Evolutionary conservation across 257 asterid species (phyloP).

Genomic region (Solanum stenotomum): DNA sequence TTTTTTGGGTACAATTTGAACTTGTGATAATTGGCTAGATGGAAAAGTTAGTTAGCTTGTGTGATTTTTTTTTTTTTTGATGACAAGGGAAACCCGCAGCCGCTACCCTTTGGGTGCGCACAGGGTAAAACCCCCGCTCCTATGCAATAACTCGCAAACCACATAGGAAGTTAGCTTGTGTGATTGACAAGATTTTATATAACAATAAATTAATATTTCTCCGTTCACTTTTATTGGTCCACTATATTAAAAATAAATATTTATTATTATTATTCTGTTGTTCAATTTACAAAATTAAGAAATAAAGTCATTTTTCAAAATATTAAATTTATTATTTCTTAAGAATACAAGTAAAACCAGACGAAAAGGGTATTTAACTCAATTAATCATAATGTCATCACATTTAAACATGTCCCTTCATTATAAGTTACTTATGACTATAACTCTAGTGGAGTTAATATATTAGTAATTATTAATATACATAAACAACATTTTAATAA

Average conservation of each 20-base stretch:
- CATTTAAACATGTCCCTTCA: not conserved
- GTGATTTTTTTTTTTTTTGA: too few species aligned
- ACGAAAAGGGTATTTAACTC: not conserved
- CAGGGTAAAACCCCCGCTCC: too few species aligned
- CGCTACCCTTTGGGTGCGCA: too few species aligned
- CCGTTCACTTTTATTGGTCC: rapidly evolving
- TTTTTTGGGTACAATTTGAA: not conserved
- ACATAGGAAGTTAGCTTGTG: not conserved
- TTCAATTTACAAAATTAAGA: not conserved
- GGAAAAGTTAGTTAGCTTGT: not conserved
- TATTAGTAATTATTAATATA: not conserved
- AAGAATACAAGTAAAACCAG: too few species aligned
- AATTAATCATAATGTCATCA: not conserved
- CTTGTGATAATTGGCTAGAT: not conserved
- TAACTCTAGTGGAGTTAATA: too few species aligned
- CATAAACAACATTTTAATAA: not conserved
- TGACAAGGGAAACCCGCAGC: too few species aligned
- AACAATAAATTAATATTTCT: not conserved
- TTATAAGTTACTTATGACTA: not conserved
- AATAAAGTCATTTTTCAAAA: too few species aligned
- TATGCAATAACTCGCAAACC: too few species aligned
- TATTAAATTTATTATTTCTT: too few species aligned
- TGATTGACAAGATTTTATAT: not conserved
- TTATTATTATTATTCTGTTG: not conserved
- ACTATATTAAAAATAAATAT: not conserved